phyloP scores from a whole-genome alignment of 1,284 basidiomycete genomes.

The Ceratorhiza oryzae-sativae region DNA sequence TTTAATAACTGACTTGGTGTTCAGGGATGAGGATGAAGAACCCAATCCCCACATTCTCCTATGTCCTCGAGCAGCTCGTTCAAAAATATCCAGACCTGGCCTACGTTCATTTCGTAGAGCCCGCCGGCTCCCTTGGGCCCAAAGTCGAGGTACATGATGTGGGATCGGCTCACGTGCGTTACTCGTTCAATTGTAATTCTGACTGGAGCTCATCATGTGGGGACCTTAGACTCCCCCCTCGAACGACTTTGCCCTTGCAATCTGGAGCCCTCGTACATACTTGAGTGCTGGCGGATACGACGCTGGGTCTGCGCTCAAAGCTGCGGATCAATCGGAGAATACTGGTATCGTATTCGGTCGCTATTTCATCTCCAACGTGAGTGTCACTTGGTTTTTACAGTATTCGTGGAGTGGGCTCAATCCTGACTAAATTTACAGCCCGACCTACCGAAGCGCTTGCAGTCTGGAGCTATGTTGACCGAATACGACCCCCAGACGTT shows the following conservation, averaged over 20 bases:
- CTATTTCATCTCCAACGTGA: conserved; percentile 52
- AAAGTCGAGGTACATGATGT: conserved; percentile 45
- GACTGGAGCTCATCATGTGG: conserved; percentile 43
- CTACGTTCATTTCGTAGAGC: conserved; percentile 31
- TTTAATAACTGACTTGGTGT: too few species aligned
- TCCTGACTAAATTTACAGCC: conserved; percentile 47
- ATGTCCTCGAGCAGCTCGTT: conserved; percentile 5
- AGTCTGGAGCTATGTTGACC: conserved; percentile 48
- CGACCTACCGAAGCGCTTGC: conserved; percentile 53
- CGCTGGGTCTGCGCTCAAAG: conserved; percentile 45
- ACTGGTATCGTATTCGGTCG: conserved; percentile 53
- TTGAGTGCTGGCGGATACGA: conserved; percentile 51
- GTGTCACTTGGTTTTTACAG: background rate
- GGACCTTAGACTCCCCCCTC: conserved; percentile 18
- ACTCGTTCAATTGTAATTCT: conserved; percentile 43
- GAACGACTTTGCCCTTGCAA: conserved; percentile 12
- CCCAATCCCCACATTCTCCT: conserved; percentile 39
- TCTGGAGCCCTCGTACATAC: conserved; percentile 44
- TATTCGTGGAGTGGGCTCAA: background rate
- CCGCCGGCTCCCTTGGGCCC: conserved; percentile 41
- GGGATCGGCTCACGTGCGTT: conserved; percentile 52
- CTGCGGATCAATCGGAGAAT: conserved; percentile 49
- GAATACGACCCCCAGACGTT: conserved; percentile 51
- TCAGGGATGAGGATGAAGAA: conserved; percentile 35
- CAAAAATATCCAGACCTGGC: conserved; percentile 8